A percentile compares a stretch with the other conserved stretches of the same genome.
Evolutionary conservation across 306 rosid genomes (phyloP).

Genomic region (Geum urbanum): DNA sequence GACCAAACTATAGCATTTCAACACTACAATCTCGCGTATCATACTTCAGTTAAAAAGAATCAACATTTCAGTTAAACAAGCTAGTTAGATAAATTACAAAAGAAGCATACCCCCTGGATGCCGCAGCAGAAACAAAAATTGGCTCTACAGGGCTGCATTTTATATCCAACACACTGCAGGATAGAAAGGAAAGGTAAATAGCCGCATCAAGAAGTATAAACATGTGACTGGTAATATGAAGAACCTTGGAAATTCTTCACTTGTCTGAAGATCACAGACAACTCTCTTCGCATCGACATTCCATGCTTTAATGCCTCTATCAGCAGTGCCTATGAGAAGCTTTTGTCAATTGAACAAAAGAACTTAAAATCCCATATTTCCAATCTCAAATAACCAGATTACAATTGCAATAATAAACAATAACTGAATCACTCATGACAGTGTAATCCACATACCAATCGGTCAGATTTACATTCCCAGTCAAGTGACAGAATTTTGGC

Average conservation of each 20-base stretch:
- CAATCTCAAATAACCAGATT: conserved; percentile 18
- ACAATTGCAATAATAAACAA: conserved; percentile 18
- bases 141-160: conserved; percentile 98
- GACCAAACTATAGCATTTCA: conserved; percentile 2
- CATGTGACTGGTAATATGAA: conserved; percentile 15
- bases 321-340: conserved; percentile 96
- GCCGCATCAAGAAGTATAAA: conserved; percentile 13
- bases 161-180: conserved; percentile 81
- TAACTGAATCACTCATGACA: conserved; percentile 7
- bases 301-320: conserved; percentile 94
- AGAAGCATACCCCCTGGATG: conserved; percentile 73
- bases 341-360: conserved; percentile 46
- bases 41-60: conserved; percentile 9
- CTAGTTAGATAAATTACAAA: conserved; percentile 5
- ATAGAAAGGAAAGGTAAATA: conserved; percentile 19
- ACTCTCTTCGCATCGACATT: conserved; percentile 95
- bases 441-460: conserved; percentile 65
- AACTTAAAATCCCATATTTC: conserved; percentile 26
- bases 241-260: conserved; percentile 82
- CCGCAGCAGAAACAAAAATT: conserved; percentile 90
- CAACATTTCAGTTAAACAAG: not conserved
- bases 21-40: conserved; percentile 7
- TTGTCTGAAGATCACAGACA: conserved; percentile 87
- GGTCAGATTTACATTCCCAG: conserved; percentile 97
- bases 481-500: conserved; percentile 86